Conservation (phyloP, 192 early-diverging fungal genomes). For the Coemansia sp. region DNA sequence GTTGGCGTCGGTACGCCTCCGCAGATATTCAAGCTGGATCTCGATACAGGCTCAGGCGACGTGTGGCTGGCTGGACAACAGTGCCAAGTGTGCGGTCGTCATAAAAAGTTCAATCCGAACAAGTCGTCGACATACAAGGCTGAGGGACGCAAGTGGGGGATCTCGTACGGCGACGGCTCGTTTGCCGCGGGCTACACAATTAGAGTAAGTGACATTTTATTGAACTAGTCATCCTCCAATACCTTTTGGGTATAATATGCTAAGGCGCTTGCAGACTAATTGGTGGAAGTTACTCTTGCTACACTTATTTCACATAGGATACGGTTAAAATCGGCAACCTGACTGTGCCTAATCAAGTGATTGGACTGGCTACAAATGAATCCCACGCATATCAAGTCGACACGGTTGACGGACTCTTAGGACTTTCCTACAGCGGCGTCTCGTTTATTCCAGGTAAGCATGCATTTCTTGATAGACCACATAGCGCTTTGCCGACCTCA, state of each 20-base stretch:
- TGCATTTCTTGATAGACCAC: neutral
- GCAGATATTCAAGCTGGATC: conserved; percentile 66
- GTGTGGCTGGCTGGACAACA: conserved; percentile 62
- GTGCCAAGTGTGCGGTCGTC: conserved; percentile 44
- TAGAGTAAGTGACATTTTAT: conserved; percentile 20
- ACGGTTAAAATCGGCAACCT: conserved; percentile 59
- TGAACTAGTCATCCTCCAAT: neutral
- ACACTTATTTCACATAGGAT: conserved; percentile 29
- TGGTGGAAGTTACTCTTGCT: neutral
- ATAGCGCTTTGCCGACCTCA: neutral
- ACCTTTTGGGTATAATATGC: neutral
- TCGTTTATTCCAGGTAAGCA: conserved; percentile 53
- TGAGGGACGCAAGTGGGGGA: conserved; percentile 61
- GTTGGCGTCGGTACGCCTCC: conserved; percentile 67
- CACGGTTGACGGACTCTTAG: conserved; percentile 66
- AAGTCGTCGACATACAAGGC: conserved; percentile 58
- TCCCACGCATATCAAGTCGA: conserved; percentile 59
- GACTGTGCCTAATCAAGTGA: conserved; percentile 56
- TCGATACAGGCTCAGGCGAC: conserved; percentile 74
- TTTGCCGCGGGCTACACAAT: conserved; percentile 50
- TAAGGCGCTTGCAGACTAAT: neutral
- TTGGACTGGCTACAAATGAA: conserved; percentile 62
- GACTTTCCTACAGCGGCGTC: conserved; percentile 60
- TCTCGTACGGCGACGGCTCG: conserved; percentile 66
- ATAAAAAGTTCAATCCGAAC: conserved; percentile 54